phyloP scores from a whole-genome alignment of 192 early-diverging fungal genomes.

The Linnemannia zychae region DNA sequence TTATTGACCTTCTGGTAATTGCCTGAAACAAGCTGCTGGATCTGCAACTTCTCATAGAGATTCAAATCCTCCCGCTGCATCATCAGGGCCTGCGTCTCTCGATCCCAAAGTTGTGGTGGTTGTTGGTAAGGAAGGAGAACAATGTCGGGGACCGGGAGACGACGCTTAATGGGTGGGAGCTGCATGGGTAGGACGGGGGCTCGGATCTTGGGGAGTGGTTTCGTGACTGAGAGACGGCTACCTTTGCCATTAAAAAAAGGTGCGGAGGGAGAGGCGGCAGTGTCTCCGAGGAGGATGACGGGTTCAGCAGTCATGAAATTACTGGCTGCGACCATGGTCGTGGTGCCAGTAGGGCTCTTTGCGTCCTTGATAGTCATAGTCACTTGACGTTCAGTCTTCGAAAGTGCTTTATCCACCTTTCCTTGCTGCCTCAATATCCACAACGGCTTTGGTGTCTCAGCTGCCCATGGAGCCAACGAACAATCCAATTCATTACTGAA shows the following conservation, averaged over 20 bases:
- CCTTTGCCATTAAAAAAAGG: not conserved
- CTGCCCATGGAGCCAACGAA: not conserved
- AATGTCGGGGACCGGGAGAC: not conserved
- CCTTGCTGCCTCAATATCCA: not conserved
- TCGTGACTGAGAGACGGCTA: not conserved
- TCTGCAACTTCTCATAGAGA: not conserved
- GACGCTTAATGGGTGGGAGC: not conserved
- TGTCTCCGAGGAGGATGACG: not conserved
- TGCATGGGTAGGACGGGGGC: slow-evolving; percentile 10
- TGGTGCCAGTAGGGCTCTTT: not conserved
- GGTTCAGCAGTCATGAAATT: not conserved
- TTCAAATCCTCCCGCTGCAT: not conserved
- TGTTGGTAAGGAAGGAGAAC: slow-evolving; percentile 10
- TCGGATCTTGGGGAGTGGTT: not conserved
- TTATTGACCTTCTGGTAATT: not conserved
- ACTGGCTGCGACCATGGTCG: not conserved
- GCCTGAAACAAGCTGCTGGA: not conserved
- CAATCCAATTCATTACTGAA: slow-evolving; percentile 14
- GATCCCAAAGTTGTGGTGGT: slow-evolving; percentile 11
- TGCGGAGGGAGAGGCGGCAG: not conserved
- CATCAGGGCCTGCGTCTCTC: not conserved
- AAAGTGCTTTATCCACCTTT: not conserved
- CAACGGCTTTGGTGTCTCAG: no score
- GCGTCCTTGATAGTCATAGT: not conserved
- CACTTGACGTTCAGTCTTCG: not conserved